phyloP scores from a whole-genome alignment of 2,329 filamentous ascomycete genomes.

The Aspergillus felis region DNA sequence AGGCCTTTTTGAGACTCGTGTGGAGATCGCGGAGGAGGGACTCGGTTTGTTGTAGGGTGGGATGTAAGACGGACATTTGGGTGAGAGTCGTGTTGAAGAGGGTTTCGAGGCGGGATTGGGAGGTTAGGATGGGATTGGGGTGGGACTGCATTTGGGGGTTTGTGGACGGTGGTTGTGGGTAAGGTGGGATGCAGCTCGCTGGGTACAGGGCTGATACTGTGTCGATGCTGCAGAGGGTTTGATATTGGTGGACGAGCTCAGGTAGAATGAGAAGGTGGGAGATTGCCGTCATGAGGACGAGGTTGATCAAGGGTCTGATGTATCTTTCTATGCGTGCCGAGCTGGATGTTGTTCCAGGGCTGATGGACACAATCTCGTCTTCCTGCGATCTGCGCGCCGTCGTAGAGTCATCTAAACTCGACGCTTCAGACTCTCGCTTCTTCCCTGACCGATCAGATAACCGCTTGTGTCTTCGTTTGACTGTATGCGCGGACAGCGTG shows the following conservation, averaged over 20 bases:
- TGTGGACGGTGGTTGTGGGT: constrained; percentile 8
- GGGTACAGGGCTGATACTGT: constrained; percentile 24
- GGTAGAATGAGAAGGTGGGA: constrained; percentile 32
- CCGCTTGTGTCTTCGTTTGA: constrained; percentile 23
- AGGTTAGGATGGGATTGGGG: constrained; percentile 15
- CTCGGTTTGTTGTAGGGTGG: constrained; percentile 28
- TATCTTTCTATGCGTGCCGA: constrained; percentile 2
- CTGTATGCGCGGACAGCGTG: constrained; percentile 1
- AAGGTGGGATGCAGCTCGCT: constrained; percentile 23
- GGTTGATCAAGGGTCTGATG: constrained; percentile 22
- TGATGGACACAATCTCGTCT: background rate
- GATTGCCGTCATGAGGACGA: constrained; percentile 26
- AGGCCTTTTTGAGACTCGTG: constrained; percentile 21
- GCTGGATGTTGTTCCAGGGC: background rate
- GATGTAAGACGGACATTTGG: constrained; percentile 22
- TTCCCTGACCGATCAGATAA: background rate
- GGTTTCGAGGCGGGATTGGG: constrained; percentile 25
- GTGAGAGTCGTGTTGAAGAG: constrained; percentile 28
- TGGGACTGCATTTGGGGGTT: constrained; percentile 4
- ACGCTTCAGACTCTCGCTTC: background rate
- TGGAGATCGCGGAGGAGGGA: constrained; percentile 26
- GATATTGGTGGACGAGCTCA: constrained; percentile 32
- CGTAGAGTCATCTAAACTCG: background rate
- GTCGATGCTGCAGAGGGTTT: constrained; percentile 23
- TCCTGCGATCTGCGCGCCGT: background rate